phyloP scores from a whole-genome alignment of 2,329 filamentous ascomycete genomes.

The Pleomassaria siparia region DNA sequence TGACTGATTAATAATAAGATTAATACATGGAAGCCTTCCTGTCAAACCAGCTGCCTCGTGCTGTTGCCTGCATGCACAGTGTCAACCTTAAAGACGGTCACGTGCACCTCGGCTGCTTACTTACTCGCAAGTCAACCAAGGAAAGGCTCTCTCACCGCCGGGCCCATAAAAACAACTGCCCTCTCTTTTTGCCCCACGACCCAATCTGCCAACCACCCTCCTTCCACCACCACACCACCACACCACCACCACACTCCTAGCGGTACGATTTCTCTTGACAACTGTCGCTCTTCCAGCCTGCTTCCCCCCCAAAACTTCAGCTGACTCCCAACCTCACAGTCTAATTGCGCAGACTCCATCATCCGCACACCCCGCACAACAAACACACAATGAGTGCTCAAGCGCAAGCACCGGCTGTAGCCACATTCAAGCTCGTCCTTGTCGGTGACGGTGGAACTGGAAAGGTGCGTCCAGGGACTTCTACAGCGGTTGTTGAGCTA shows the following conservation, averaged over 20 bases:
- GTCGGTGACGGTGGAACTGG: conserved; percentile 99
- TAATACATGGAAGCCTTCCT: too few species aligned
- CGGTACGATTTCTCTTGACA: conserved; percentile 23
- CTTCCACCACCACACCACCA: conserved; percentile 27
- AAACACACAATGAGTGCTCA: conserved; percentile 57
- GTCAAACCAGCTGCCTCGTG: conserved; percentile 4
- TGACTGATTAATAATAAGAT: conserved; percentile 11
- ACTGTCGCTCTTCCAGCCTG: conserved; percentile 5
- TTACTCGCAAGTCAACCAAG: background rate
- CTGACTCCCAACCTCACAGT: conserved; percentile 9
- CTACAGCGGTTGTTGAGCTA: background rate
- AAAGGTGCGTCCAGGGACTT: conserved; percentile 70
- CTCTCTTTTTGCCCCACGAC: conserved; percentile 37
- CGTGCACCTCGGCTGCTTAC: conserved; percentile 8
- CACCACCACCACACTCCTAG: conserved; percentile 14
- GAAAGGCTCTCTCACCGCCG: conserved; percentile 18
- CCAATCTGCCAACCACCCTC: conserved; percentile 23
- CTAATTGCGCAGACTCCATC: conserved; percentile 27
- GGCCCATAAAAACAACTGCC: conserved; percentile 36
- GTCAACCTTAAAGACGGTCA: conserved; percentile 3
- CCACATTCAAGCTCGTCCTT: conserved; percentile 99
- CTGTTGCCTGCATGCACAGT: conserved; percentile 13
- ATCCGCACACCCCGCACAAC: conserved; percentile 35
- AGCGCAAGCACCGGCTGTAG: conserved; percentile 57
- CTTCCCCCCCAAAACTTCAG: background rate